Base-by-base conservation (phyloP, 495 filamentous ascomycete species). In the Podospora pseudoanserina region DNA sequence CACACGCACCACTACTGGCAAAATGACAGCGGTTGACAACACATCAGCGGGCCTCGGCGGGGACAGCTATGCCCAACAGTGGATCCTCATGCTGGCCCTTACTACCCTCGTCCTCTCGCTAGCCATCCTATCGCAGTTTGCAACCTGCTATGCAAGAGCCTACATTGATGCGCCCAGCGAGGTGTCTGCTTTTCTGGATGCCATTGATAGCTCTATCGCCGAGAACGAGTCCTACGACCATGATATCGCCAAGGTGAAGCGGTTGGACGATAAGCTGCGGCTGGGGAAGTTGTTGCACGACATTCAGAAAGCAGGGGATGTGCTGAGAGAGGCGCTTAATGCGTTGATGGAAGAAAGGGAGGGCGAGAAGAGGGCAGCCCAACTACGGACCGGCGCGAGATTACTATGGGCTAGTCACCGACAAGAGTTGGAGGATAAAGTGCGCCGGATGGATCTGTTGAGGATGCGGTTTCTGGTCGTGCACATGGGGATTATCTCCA, bases 361-460 rank as follows among this genome's bases (percentile, higher is more conserved):
- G 34, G 73, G 55, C 55, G 55, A 58, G 5, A 19, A 75, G 9
- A 77, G 18, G 13, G n/a, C 30, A 2, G 5, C 82, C 26, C 86
- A 84, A 0, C 72, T 85, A 64, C 76, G 77, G 20, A 81, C 77
- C 4, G 70, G 72, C 20, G 78, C 83, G 44, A 74, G 83, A 32
- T 54, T 86, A 2, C 75, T 84, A 13, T 87, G 85, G 85, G 83
- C 82, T 2, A 70, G 67, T 57, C 79, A 81, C 63, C 79, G 80
- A 32, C 67, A 58, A 58, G 74, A 77, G 55, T 72, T 87, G 49
- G 81, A 85, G 76, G 80, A 84, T 34, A 78, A 80, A 65, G 81
- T 85, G 67, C 87, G 84, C 23, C 85, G 82, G 5, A 79, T 90
- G 73, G 88, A 91, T 68, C 77, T 84, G 68, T 79, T 86, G 54